Percentiles rank a stretch among this genome's conserved stretches.
Evolutionary conservation across 306 rosid genomes (phyloP).

Genomic region (Castanopsis chinensis): DNA sequence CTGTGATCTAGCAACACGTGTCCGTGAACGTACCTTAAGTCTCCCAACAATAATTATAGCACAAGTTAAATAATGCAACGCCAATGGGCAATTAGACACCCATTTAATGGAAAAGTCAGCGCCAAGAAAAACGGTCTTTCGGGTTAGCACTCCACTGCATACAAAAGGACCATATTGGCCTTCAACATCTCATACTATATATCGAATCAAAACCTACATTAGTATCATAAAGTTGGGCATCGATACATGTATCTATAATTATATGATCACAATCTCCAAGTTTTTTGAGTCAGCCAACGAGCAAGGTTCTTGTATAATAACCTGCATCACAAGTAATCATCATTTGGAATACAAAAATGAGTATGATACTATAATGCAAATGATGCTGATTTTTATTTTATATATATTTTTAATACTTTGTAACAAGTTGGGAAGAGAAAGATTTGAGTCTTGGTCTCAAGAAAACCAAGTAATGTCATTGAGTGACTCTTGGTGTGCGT

Average conservation of each 20-base stretch:
- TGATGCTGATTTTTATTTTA: background rate
- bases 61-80: conserved; percentile 25
- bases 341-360: conserved; percentile 1
- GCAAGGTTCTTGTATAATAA: background rate
- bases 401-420: no score
- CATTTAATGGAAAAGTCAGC: conserved; percentile 41
- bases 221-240: background rate
- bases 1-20: conserved; percentile 19
- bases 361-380: background rate
- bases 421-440: no score
- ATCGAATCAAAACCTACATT: background rate
- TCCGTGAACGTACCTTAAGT: conserved; percentile 10
- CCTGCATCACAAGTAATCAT: background rate
- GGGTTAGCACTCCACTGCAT: conserved; percentile 36
- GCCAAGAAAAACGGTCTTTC: conserved; percentile 16
- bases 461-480: no score
- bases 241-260: background rate
- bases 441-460: no score
- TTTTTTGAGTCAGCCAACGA: conserved; percentile 3
- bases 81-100: conserved; percentile 17
- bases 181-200: background rate
- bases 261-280: background rate
- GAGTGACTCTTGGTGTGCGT: no score
- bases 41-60: conserved; percentile 30
- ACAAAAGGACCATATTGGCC: conserved; percentile 38